A percentile compares a stretch with the other conserved stretches of the same genome.
phyloP scores from a whole-genome alignment of 805 yeast genomes.

The Hanseniaspora nectarophila region DNA sequence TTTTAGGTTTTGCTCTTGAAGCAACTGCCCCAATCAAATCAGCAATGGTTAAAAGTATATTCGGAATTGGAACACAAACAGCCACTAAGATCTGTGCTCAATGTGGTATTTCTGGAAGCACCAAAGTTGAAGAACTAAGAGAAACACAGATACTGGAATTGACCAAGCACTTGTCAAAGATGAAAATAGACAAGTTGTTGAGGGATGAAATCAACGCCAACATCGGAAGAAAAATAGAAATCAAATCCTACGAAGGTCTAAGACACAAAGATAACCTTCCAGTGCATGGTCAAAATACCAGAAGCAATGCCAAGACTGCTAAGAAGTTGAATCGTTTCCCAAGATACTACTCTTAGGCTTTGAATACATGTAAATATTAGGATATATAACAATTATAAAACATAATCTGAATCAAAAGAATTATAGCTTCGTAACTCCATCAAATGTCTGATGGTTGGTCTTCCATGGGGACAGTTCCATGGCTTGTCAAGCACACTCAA shows the following conservation, averaged over 20 bases:
- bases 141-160: constrained; percentile 79
- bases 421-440: constrained; percentile 45
- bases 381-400: constrained; percentile 16
- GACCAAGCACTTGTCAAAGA: constrained; percentile 73
- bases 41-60: constrained; percentile 70
- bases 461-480: constrained; percentile 95
- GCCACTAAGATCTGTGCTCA: constrained; percentile 73
- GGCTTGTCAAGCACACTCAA: constrained; percentile 73
- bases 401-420: constrained; percentile 36
- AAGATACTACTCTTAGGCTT: constrained; percentile 29
- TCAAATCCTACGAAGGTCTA: constrained; percentile 77
- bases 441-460: constrained; percentile 92
- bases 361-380: neutral
- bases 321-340: constrained; percentile 68
- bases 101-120: constrained; percentile 80
- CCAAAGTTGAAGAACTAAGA: constrained; percentile 85
- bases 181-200: constrained; percentile 72
- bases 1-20: constrained; percentile 40
- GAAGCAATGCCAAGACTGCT: constrained; percentile 84
- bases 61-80: constrained; percentile 69
- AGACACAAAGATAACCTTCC: constrained; percentile 80
- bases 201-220: constrained; percentile 64
- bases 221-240: constrained; percentile 63
- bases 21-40: constrained; percentile 32
- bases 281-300: constrained; percentile 81